Evolutionary conservation across 2,329 filamentous ascomycete genomes (phyloP).

Genomic region (Penicillium olsonii): DNA sequence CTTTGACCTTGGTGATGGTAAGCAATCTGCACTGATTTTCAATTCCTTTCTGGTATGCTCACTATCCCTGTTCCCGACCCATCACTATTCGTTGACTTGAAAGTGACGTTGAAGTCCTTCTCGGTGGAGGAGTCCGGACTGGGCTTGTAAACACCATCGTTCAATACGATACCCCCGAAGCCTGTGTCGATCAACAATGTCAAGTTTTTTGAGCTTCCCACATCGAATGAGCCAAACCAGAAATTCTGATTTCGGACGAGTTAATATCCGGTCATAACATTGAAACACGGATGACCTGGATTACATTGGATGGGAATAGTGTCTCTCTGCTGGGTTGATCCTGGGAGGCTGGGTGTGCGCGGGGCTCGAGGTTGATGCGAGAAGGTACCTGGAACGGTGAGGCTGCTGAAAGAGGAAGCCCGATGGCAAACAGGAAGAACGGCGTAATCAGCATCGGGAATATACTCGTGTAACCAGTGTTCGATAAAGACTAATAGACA

Average conservation of each 20-base stretch:
- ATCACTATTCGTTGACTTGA: slow-evolving; percentile 8
- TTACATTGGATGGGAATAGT: not conserved
- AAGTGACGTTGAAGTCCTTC: slow-evolving; percentile 3
- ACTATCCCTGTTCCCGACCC: slow-evolving; percentile 7
- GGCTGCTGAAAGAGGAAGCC: not conserved
- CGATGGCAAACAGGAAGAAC: not conserved
- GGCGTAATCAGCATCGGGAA: not conserved
- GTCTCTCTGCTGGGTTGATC: not conserved
- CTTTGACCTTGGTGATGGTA: slow-evolving; percentile 1
- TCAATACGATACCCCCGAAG: slow-evolving; percentile 5
- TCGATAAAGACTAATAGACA: too few species aligned
- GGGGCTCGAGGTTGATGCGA: not conserved
- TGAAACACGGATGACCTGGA: not conserved
- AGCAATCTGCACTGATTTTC: too few species aligned
- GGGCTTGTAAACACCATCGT: slow-evolving; percentile 2
- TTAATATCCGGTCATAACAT: not conserved
- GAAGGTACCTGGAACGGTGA: not conserved
- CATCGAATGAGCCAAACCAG: slow-evolving; percentile 7
- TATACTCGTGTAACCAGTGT: too few species aligned
- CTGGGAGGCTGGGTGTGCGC: not conserved
- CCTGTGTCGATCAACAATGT: slow-evolving; percentile 2
- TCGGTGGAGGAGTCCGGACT: not conserved
- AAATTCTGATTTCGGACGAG: slow-evolving; percentile 1
- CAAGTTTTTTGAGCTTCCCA: not conserved
- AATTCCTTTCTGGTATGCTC: not conserved